phyloP scores from a whole-genome alignment of 352 stramenopile species.

The Phytopythium vexans region DNA sequence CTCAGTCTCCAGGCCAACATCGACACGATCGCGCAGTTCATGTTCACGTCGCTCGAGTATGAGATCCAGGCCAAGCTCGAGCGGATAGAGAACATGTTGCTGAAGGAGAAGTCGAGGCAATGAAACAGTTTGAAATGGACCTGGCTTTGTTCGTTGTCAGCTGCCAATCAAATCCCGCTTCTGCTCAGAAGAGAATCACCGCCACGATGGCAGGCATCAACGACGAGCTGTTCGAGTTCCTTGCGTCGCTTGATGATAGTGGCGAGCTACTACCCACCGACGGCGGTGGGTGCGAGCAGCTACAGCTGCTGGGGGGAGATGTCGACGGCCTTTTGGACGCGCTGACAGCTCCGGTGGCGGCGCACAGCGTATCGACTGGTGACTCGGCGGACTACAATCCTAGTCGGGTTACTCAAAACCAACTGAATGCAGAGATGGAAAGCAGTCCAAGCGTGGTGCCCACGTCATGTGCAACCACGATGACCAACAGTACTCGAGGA shows the following conservation, averaged over 20 bases:
- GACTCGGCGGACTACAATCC: neutral
- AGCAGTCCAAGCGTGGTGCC: no score
- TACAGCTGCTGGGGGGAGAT: slow-evolving; percentile 13
- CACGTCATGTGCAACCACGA: neutral
- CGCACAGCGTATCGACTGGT: slow-evolving; percentile 7
- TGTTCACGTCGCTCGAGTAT: slow-evolving; percentile 2
- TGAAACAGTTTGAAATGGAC: neutral
- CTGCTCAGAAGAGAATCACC: no score
- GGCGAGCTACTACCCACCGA: neutral
- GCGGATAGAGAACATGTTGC: slow-evolving; percentile 5
- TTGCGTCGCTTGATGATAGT: neutral
- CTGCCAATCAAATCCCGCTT: no score
- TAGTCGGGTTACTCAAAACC: no score
- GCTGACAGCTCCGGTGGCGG: slow-evolving; percentile 19
- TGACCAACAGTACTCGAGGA: no score
- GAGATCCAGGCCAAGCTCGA: slow-evolving; percentile 4
- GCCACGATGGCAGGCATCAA: no score
- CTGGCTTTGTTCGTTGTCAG: no score
- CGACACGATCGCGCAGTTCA: slow-evolving; percentile 1
- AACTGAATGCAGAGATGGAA: no score
- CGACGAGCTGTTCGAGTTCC: no score
- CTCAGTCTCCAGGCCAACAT: slow-evolving; percentile 5
- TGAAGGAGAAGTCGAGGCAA: neutral
- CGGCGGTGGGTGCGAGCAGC: neutral
- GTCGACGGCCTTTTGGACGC: slow-evolving; percentile 18